Evolutionary conservation across 164 flowering plant genomes (phyloP), one percentile per base, ranked within the genome.

Genomic region (Umbilicus rupestris): DNA sequence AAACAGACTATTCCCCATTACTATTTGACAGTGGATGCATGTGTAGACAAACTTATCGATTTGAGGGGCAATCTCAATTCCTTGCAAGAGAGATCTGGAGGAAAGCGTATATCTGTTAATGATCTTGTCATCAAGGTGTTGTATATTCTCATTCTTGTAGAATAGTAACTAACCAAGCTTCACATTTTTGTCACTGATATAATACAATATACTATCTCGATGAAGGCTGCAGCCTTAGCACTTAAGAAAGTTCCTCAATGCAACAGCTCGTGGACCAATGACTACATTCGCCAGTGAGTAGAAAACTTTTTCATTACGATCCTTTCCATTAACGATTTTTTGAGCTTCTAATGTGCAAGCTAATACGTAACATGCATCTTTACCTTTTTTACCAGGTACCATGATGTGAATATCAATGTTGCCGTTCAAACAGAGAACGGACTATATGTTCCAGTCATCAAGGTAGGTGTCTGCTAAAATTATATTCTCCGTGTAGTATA

Each of bases 401-500:
- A 83, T 68, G 83, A 87, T 70, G 92, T 94, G 66, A 87, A 94
- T 66, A 76, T 94, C 66, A 87, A 84, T 75, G 96, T 94, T 49
- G 98, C 97, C 2, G 96, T 94, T 63, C 97, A 94, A 80, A 94
- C 99, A 29, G 97, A 92, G 10, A 81, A 92, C 77, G 99, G 97
- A 64, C 82, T 89, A 12, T 92, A 72, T 76, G 97, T 88, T 59
- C 99, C 99, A 20, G 94, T 91, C 63, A 69, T 95, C 66, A 82
- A 78, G 87, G 97, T 91, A 44, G 64, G 84, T 69, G n/a, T 28
- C 70, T 39, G 47, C 7, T 35, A 26, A n/a, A 10, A 17, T 70
- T 24, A 20, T 20, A 5, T n/a, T n/a, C 44, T 37, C 16, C 6
- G 19, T 63, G 62, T 35, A 37, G 62, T 35, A 37, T 44, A 11